phyloP scores from a whole-genome alignment of 148 eudicot species.

The Silene uniflora region DNA sequence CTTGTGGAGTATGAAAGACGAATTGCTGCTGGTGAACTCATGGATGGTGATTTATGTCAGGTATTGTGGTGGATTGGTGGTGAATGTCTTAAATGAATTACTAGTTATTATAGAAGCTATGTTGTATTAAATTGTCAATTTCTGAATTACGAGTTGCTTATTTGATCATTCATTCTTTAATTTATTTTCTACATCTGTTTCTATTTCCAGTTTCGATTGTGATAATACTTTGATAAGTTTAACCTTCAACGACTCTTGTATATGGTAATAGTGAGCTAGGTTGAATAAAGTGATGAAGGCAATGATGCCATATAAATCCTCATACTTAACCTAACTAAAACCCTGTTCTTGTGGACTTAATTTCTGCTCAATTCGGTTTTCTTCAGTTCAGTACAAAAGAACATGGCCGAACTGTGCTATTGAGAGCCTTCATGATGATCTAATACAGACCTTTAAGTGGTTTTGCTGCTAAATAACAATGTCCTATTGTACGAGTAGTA shows the following conservation, averaged over 20 bases:
- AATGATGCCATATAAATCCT: background rate
- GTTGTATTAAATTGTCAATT: background rate
- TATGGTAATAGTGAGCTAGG: background rate
- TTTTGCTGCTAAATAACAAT: background rate
- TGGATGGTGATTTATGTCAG: slow-evolving; percentile 88
- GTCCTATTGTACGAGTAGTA: background rate
- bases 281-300: background rate
- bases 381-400: too few relatives aligned
- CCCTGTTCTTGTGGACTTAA: too few relatives aligned
- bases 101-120: background rate
- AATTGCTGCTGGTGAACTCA: slow-evolving; percentile 76
- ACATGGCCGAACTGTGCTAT: background rate
- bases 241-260: background rate
- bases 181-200: background rate
- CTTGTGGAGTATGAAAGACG: slow-evolving; percentile 80
- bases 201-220: background rate
- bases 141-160: background rate
- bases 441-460: background rate
- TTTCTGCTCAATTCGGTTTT: too few relatives aligned
- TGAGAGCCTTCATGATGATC: background rate
- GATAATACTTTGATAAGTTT: background rate
- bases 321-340: background rate
- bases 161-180: slow-evolving; percentile 1
- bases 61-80: slow-evolving; percentile 34
- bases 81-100: too few relatives aligned